Base-by-base conservation (phyloP, 306 rosid species). In the Morella rubra region DNA sequence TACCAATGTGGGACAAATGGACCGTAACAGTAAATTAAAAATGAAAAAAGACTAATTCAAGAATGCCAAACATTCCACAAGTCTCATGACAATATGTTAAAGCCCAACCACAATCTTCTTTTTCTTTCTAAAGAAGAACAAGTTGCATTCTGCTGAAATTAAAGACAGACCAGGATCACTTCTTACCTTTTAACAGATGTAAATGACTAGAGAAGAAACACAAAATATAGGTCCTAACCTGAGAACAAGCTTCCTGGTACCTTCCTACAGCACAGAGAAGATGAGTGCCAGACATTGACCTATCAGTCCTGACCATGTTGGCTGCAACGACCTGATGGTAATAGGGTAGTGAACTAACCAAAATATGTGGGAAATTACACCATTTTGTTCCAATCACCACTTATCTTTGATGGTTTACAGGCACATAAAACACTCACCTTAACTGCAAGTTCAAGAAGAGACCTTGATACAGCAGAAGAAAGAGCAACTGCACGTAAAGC, bases 181-280 rank as follows among this genome's bases (percentile, higher is more conserved):
- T 27, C 37, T 32, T 32, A 32, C 37, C 37, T 32, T 32, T 32
- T 32, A 32, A 32, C 3, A 32, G 37, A 32, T 32, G 37, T 32
- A 32, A 32, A 32, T 32, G 37, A 32, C 37, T 32, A 32, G 37
- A 32, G 37, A 32, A 32, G 37, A 32, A 32, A 32, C 37, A 32
- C 37, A 67, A 45, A 16, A 74, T 46, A 44, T 46, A 64, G 47
- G 9, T 66, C 73, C 83, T 84, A 61, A 95, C 99, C 99, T 95
- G 99, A 81, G 99, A 95, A 86, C 99, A 95, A 67, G 99, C 99
- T 88, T 95, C 99, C 80, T 95, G 99, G 80, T 95, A 84, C 87
- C 93, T 87, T 83, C 99, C 97, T 59, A 95, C 99, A 72, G 97
- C 99, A 71, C 99, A 95, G 27, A 95, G 99, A 89, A 95, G 97